Evolutionary conservation across 495 filamentous ascomycete species (phyloP).

Genomic region (Neurospora discreta): DNA sequence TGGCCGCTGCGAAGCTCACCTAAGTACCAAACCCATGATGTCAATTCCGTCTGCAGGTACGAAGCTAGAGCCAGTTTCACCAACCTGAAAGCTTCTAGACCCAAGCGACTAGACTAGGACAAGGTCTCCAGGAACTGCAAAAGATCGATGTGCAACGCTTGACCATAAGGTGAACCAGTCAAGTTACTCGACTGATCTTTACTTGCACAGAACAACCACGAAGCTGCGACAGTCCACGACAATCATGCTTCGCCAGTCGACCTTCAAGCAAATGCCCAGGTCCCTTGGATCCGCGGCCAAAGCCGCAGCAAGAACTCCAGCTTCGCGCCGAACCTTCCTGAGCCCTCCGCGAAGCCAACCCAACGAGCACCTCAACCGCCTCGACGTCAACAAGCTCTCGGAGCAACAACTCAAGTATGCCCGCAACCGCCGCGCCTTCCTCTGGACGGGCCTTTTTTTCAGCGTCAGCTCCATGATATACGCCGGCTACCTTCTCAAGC

Average conservation of each 20-base stretch:
- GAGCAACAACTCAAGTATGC: slow-evolving; percentile 30
- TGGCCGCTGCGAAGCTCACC: neutral
- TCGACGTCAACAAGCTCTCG: slow-evolving; percentile 35
- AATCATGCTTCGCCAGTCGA: slow-evolving; percentile 18
- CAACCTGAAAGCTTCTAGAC: neutral
- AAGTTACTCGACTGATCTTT: neutral
- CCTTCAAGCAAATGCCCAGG: slow-evolving; percentile 13
- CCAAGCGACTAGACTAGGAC: neutral
- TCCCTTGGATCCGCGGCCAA: neutral
- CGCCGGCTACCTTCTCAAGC: slow-evolving; percentile 30
- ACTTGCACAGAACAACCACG: neutral
- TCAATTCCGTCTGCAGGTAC: neutral
- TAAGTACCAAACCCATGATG: neutral
- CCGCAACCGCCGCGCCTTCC: slow-evolving; percentile 34
- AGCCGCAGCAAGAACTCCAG: neutral
- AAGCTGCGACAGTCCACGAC: neutral
- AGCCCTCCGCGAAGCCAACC: slow-evolving; percentile 7
- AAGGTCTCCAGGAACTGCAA: neutral
- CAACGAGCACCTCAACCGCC: slow-evolving; percentile 34
- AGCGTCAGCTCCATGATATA: slow-evolving; percentile 39
- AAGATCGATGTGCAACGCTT: neutral
- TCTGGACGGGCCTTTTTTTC: slow-evolving; percentile 34
- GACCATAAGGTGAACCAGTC: neutral
- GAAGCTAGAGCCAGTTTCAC: neutral
- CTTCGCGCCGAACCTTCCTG: slow-evolving; percentile 27